Base-by-base conservation (phyloP, 805 yeast genomes). In the Cyberlindnera xishuangbannaensis region DNA sequence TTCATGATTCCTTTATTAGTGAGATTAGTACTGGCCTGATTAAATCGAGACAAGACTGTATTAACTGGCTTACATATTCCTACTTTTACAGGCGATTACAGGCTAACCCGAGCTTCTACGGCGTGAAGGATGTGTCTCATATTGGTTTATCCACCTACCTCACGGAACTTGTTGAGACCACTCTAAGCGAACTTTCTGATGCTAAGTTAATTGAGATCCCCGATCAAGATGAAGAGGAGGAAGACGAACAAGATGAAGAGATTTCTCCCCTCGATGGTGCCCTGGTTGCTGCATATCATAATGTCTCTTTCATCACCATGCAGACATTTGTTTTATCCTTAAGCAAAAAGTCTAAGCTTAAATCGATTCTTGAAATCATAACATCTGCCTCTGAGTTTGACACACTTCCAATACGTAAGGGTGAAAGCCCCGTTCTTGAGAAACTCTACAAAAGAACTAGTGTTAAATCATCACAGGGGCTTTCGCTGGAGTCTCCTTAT, bases 61-160 rank as follows among this genome's bases (percentile, higher is more conserved):
- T 92, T 39, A 96, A 90, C 49, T 86, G 95, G 94, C 51, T 92
- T 21, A 83, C 96, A 0, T 84, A 73, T 53, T 71, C 95, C 0
- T 83, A 78, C 46, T 83, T 88, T 50, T 92, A 85, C 58, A 67
- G 94, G 43, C 66, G 97, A 31, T 54, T 92, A 15, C 81, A 76
- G 36, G 67, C 73, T 22, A 92, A 92, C 54, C 97, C 98, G 4
- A 76, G 92, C 38, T 92, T 72, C 53, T 92, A 92, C 51, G 95
- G 87, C n/a, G 71, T 85, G 7, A 64, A 64, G 25, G 83, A 79
- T 40, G 64, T 69, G 3, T 61, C 83, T 2, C 75, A 75, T 27
- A 57, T 69, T 19, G 95, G 94, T 0, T 55, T 90, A 6, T 85
- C 95, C 2, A 88, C 82, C 34, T 85, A 69, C 55, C 59, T 92